Evolutionary conservation across 805 yeast species (phyloP).

Genomic region (Myxozyma sirexii): DNA sequence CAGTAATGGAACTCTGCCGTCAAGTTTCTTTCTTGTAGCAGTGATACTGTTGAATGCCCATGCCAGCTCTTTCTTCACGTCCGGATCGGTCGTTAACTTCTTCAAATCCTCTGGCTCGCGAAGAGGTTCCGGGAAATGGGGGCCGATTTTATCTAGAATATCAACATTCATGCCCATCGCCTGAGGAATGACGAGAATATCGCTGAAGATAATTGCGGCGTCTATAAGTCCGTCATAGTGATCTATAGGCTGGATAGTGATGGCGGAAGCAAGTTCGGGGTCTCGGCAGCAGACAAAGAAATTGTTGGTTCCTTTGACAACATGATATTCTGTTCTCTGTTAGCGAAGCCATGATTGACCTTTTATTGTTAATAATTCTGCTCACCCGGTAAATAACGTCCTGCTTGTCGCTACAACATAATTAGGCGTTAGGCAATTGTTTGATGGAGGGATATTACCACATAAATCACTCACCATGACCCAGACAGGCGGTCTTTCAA

Average conservation of each 20-base stretch:
- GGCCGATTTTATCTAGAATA: constrained; percentile 94
- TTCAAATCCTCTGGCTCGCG: constrained; percentile 69
- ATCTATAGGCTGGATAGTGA: constrained; percentile 93
- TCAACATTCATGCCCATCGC: constrained; percentile 96
- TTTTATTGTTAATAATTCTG: neutral
- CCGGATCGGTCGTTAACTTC: constrained; percentile 60
- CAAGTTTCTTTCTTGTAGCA: constrained; percentile 78
- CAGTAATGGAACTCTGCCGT: constrained; percentile 89
- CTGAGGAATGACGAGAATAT: constrained; percentile 93
- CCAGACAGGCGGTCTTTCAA: constrained; percentile 98
- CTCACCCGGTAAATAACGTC: constrained; percentile 64
- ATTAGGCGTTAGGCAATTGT: constrained; percentile 6
- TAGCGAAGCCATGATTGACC: constrained; percentile 22
- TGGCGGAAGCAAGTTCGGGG: constrained; percentile 89
- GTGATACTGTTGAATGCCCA: constrained; percentile 97
- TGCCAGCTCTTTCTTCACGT: constrained; percentile 73
- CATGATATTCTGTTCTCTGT: constrained; percentile 68
- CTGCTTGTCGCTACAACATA: constrained; percentile 76
- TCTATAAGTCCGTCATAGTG: constrained; percentile 88
- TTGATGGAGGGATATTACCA: too few relatives aligned
- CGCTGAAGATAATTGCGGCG: constrained; percentile 96
- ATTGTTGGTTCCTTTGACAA: constrained; percentile 80
- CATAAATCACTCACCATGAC: constrained; percentile 69
- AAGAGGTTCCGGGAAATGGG: constrained; percentile 86
- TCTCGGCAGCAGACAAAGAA: constrained; percentile 95